Evolutionary conservation across 495 filamentous ascomycete species (phyloP), one percentile per base, ranked within the genome.

Genomic region (Collariella sp.): DNA sequence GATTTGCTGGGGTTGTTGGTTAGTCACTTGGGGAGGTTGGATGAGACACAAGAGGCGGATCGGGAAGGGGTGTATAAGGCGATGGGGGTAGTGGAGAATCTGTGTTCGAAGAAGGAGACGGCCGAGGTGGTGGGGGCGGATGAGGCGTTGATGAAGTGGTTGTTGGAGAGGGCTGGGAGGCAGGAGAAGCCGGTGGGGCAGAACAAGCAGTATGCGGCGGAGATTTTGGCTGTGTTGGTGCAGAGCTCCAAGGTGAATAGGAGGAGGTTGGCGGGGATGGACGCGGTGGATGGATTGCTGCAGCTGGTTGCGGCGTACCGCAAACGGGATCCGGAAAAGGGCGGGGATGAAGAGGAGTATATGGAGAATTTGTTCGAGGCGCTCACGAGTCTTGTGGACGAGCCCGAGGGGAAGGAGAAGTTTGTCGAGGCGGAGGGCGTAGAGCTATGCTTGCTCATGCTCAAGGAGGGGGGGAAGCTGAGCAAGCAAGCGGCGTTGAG

Each of bases 181-280:
- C 53, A 47, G 23, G 73, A 77, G 54, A 49, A 45, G 12, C 59
- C 64, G 2, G 67, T 79, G 7, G 73, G 76, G 22, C 93, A 99
- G 69, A 99, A 99, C 67, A 96, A 91, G 65, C 93, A 96, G 66
- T 99, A 97, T 62, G 79, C 89, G 0, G 89, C 93, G 9, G 93
- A 99, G 69, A 77, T 97, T 13, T 73, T 99, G 15, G 87, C 91
- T 3, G 95, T 99, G 49, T 70, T 99, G 0, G 64, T 70, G n/a
- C 69, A 73, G 50, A 61, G 61, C 12, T 71, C 72, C 22, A 67
- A 87, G 13, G 87, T 90, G 63, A 91, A 87, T 64, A 75, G 87
- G 31, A 71, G 72, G 36, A 76, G 76, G 42, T 70, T 96, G n/a
- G 75, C 78, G 45, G 67, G 70, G 10, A 64, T 87, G 2, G 82